Evolutionary conservation across 1,139 yeast genomes (phyloP), one percentile per base, ranked within the genome.

Genomic region (Saccharomyces hybrid): DNA sequence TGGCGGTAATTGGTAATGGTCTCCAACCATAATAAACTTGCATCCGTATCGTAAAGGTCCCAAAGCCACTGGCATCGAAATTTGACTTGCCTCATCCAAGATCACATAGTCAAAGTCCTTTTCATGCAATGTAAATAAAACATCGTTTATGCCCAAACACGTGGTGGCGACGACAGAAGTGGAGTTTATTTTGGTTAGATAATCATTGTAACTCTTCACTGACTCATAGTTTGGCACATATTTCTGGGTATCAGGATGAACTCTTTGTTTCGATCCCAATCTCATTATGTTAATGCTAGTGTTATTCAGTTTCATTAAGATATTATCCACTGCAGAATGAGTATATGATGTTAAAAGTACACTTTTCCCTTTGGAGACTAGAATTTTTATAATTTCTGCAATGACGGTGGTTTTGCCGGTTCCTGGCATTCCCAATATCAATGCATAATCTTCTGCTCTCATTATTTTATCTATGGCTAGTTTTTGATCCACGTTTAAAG

Each of bases 341-440:
- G 99, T 93, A 66, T 88, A 90, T 0, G 97, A 88, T 0, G 97
- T 81, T 50, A 95, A 72, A 47, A 93, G 73, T 0, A 93, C 86
- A n/a, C n/a, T n/a, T 63, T 87, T 86, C 16, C 82, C 83, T 41
- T 77, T 77, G 0, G 70, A 70, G 0, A 85, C 86, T 38, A 93
- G 70, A 44, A 78, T 72, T 56, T 78, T 76, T 49, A 91, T 85
- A 16, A 93, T 68, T 50, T 85, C 84, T 0, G 95, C 88, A 56
- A 93, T 88, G 0, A 91, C 86, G 0, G 98, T 91, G 0, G 99
- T 93, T 67, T 95, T 93, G 14, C 99, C 99, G 0, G 99, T 93
- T 1, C 99, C 99, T 0, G 99, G 99, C 99, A 95, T 93, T 1
- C 99, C 99, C 55, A 91, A 73, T 34, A 93, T 80, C 60, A 93